Evolutionary conservation across 345 rosid species (phyloP).

Genomic region (Moricandia arvensis): DNA sequence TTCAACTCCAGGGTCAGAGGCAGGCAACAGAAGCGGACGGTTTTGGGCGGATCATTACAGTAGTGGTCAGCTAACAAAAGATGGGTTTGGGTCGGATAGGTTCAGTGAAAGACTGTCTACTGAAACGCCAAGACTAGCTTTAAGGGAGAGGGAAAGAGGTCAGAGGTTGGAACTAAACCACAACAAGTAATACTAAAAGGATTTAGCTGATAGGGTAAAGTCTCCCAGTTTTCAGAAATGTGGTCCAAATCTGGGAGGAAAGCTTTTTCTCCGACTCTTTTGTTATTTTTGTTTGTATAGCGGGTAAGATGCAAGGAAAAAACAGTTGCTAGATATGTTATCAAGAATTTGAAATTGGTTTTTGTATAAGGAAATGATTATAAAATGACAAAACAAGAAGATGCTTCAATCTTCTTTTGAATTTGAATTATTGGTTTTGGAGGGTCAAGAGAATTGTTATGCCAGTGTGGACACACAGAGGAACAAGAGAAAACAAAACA

Average conservation of each 20-base stretch:
- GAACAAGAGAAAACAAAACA: slow-evolving; percentile 13
- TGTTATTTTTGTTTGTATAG: slow-evolving; percentile 43
- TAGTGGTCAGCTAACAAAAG: slow-evolving; percentile 48
- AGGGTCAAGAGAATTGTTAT: background rate
- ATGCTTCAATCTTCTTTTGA: background rate
- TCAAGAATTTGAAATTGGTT: slow-evolving; percentile 24
- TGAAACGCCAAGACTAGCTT: slow-evolving; percentile 43
- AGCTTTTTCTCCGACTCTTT: slow-evolving; percentile 17
- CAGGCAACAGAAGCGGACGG: slow-evolving; percentile 84
- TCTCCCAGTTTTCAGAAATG: slow-evolving; percentile 16
- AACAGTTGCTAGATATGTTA: slow-evolving; percentile 24
- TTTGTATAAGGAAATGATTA: background rate
- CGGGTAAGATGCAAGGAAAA: slow-evolving; percentile 26
- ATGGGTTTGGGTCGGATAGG: slow-evolving; percentile 51
- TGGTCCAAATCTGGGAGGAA: slow-evolving; percentile 27
- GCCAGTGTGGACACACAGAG: slow-evolving; percentile 4
- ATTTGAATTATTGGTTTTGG: slow-evolving; percentile 18
- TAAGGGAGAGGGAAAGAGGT: slow-evolving; percentile 49
- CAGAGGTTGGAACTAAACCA: slow-evolving; percentile 35
- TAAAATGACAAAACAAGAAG: background rate
- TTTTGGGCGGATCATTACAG: slow-evolving; percentile 67
- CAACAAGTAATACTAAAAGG: slow-evolving; percentile 24
- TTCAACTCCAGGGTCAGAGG: slow-evolving; percentile 72
- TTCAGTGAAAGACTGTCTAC: slow-evolving; percentile 60
- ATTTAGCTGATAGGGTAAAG: slow-evolving; percentile 22